These are phyloP conservation scores for Claviceps cyperi DNA, from an alignment of 2,329 filamentous ascomycete genomes.

Conservation along the genomic window DNA sequence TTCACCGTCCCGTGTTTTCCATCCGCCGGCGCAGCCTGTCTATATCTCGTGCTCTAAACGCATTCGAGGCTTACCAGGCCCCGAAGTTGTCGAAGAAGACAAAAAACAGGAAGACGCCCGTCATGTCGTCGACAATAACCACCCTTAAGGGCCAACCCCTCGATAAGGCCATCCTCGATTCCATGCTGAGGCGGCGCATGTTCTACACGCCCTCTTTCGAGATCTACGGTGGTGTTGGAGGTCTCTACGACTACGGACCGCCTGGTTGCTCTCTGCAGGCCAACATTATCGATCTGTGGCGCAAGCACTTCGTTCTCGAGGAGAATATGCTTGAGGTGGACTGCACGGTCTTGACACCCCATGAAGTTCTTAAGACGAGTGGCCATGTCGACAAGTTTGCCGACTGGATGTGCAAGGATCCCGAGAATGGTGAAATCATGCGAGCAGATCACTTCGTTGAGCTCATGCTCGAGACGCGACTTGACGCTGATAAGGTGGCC, in stretches of 20 bases:
- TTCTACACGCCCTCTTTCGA: conserved; percentile 96
- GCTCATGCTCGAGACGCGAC: conserved; percentile 71
- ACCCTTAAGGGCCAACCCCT: conserved; percentile 84
- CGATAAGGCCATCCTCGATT: conserved; percentile 68
- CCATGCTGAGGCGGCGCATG: conserved; percentile 70
- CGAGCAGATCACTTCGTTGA: conserved; percentile 94
- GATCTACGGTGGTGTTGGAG: conserved; percentile 79
- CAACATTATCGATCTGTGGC: conserved; percentile 78
- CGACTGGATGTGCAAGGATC: conserved; percentile 99
- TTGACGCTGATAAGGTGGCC: conserved; percentile 87
- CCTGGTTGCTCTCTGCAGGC: conserved; percentile 75
- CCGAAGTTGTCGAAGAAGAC: conserved; percentile 9
- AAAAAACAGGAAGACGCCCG: conserved; percentile 9
- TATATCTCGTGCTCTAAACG: conserved; percentile 16
- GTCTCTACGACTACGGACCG: conserved; percentile 87
- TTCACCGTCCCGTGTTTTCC: conserved; percentile 9
- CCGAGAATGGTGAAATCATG: conserved; percentile 92
- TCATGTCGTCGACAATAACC: conserved; percentile 42
- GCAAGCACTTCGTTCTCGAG: conserved; percentile 83
- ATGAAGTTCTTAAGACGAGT: conserved; percentile 86
- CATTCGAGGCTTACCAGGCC: conserved; percentile 16
- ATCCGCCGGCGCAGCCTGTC: conserved; percentile 15
- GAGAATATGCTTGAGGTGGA: conserved; percentile 95
- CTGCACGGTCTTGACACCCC: conserved; percentile 84
- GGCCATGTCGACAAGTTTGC: conserved; percentile 97